Evolutionary conservation across 2,329 filamentous ascomycete genomes (phyloP).

Genomic region (Talaromyces sp.): DNA sequence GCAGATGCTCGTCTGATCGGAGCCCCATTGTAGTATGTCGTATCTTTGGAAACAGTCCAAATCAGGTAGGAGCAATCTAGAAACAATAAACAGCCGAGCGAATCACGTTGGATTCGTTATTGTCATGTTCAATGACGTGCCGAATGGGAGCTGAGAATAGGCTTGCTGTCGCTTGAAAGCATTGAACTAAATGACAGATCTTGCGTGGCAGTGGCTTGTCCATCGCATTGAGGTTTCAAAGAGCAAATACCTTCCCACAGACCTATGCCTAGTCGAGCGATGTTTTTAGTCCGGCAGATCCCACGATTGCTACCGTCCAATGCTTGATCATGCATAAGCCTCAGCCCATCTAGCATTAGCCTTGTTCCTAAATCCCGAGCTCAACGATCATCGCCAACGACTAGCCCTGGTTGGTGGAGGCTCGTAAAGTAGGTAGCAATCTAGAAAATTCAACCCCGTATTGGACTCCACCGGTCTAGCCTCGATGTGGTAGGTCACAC

Average conservation of each 20-base stretch:
- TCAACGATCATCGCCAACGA: not conserved
- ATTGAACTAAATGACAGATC: not conserved
- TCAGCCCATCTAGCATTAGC: not conserved
- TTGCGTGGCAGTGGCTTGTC: not conserved
- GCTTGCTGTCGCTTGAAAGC: not conserved
- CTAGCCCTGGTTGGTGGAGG: not conserved
- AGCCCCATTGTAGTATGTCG: not conserved
- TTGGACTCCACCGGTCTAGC: not conserved
- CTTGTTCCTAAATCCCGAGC: not conserved
- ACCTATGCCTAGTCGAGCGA: not conserved
- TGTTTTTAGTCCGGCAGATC: not conserved
- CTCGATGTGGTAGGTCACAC: conserved; percentile 1
- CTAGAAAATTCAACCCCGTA: conserved; percentile 11
- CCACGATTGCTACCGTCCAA: conserved; percentile 4
- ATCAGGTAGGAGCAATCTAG: not conserved
- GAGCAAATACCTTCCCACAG: not conserved
- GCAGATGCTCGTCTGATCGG: not conserved
- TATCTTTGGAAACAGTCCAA: not conserved
- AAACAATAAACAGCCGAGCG: not conserved
- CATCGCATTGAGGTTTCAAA: not conserved
- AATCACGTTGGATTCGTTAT: conserved; percentile 3
- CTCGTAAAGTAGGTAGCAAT: not conserved
- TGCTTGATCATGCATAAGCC: conserved; percentile 9
- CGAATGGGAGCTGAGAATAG: not conserved
- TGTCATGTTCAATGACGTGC: not conserved